These are phyloP conservation scores for Talaromyces sp. DNA, from an alignment of 2,329 filamentous ascomycete genomes.

Conservation along the genomic window DNA sequence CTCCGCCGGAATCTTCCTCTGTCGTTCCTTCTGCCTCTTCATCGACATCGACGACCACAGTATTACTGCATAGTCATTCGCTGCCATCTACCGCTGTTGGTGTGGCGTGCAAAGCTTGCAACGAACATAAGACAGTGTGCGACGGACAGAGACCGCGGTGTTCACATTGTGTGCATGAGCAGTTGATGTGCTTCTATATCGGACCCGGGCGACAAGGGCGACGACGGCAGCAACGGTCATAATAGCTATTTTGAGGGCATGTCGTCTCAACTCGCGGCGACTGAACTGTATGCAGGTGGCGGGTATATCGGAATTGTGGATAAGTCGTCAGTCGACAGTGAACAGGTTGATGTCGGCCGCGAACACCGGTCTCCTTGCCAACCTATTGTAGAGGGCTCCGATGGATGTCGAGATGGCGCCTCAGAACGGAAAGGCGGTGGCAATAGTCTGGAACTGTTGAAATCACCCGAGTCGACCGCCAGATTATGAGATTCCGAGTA, in stretches of 20 bases:
- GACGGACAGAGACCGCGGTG: conserved; percentile 14
- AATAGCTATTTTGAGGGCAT: background rate
- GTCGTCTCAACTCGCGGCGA: background rate
- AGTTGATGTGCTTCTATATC: conserved; percentile 19
- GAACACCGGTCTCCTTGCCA: background rate
- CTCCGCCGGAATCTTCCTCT: background rate
- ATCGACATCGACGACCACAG: background rate
- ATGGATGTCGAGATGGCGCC: background rate
- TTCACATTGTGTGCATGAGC: conserved; percentile 17
- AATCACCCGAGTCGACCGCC: background rate
- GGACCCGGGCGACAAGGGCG: background rate
- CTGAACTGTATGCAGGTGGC: conserved; percentile 14
- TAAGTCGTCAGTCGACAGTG: background rate
- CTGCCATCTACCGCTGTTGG: background rate
- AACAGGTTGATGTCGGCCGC: background rate
- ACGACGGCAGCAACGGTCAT: background rate
- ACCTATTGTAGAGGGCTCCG: background rate
- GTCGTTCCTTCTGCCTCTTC: background rate
- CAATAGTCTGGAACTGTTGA: background rate
- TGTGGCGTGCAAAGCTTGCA: conserved; percentile 14
- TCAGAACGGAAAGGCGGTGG: background rate
- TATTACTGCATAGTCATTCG: background rate
- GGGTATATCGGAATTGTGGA: background rate
- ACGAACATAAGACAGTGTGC: conserved; percentile 8
- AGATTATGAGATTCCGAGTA: conserved; percentile 10